Percentiles rank a stretch among this genome's conserved stretches.
Evolutionary conservation across 345 rosid genomes (phyloP).

Genomic region (Limnanthes douglasii): DNA sequence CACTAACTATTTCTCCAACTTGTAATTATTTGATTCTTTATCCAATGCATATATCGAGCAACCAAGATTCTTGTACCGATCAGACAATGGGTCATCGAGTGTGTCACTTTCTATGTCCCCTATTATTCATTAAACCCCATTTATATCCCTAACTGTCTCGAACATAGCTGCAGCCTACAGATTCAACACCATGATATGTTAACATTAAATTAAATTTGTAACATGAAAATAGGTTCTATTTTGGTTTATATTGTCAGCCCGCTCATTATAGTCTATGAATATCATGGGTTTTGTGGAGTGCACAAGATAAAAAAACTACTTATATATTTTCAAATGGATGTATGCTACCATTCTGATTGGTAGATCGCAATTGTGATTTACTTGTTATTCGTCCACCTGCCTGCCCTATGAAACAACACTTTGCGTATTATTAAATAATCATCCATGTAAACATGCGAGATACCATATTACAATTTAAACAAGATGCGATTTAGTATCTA

Average conservation of each 20-base stretch:
- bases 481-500: too few relatives aligned
- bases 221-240: neutral
- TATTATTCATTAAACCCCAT: slow-evolving; percentile 48
- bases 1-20: too few relatives aligned
- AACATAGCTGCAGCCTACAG: slow-evolving; percentile 52
- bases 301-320: slow-evolving; percentile 57
- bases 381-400: too few relatives aligned
- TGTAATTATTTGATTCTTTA: slow-evolving; percentile 57
- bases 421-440: too few relatives aligned
- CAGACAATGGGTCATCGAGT: slow-evolving; percentile 57
- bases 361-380: too few relatives aligned
- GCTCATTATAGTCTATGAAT: slow-evolving; percentile 39
- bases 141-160: slow-evolving; percentile 54
- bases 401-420: too few relatives aligned
- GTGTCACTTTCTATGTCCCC: slow-evolving; percentile 60
- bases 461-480: too few relatives aligned
- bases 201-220: neutral
- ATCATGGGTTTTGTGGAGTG: slow-evolving; percentile 54
- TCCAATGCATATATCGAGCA: slow-evolving; percentile 42
- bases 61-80: slow-evolving; percentile 33
- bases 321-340: slow-evolving; percentile 50
- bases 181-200: neutral
- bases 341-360: slow-evolving; percentile 56
- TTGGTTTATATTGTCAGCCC: slow-evolving; percentile 63
- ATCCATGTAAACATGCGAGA: too few relatives aligned